Percentiles rank a stretch among this genome's conserved stretches.
phyloP scores from a whole-genome alignment of 192 early-diverging fungal genomes.

The Kickxella alabastrina region DNA sequence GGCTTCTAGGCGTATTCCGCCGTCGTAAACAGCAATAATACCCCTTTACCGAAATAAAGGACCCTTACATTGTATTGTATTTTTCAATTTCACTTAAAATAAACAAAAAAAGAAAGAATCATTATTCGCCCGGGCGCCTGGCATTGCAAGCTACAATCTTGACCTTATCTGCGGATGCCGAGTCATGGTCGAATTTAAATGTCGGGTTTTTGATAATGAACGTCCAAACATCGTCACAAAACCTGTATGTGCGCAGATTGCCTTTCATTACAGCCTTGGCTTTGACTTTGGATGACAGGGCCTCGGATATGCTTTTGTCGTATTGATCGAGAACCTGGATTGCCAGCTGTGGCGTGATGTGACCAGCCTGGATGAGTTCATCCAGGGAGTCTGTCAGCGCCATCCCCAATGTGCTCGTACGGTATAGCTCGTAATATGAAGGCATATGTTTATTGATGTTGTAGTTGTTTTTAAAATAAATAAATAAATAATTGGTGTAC shows the following conservation, averaged over 20 bases:
- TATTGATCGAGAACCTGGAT: slow-evolving; percentile 84
- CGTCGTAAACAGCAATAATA: background rate
- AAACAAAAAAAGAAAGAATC: background rate
- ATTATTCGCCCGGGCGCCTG: slow-evolving; percentile 63
- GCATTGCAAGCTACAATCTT: slow-evolving; percentile 94
- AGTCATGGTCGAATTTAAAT: slow-evolving; percentile 87
- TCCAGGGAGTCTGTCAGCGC: slow-evolving; percentile 96
- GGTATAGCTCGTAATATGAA: slow-evolving; percentile 71
- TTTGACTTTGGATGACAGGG: slow-evolving; percentile 74
- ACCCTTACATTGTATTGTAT: background rate
- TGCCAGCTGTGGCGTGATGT: slow-evolving; percentile 89
- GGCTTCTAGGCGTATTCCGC: slow-evolving; percentile 30
- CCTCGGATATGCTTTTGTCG: slow-evolving; percentile 78
- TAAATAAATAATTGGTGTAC: background rate
- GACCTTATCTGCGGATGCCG: slow-evolving; percentile 78
- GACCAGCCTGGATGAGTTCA: slow-evolving; percentile 83
- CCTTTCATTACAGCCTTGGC: slow-evolving; percentile 78
- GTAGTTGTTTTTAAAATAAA: background rate
- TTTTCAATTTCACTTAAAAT: background rate
- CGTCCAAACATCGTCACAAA: slow-evolving; percentile 98
- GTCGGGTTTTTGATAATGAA: slow-evolving; percentile 83
- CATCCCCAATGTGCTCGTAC: slow-evolving; percentile 75
- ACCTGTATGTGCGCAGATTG: slow-evolving; percentile 81
- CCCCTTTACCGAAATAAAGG: background rate
- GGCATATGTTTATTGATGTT: too few species aligned